Evolutionary conservation across 352 stramenopile species (phyloP).

Genomic region (Globisporangium carolinianum): DNA sequence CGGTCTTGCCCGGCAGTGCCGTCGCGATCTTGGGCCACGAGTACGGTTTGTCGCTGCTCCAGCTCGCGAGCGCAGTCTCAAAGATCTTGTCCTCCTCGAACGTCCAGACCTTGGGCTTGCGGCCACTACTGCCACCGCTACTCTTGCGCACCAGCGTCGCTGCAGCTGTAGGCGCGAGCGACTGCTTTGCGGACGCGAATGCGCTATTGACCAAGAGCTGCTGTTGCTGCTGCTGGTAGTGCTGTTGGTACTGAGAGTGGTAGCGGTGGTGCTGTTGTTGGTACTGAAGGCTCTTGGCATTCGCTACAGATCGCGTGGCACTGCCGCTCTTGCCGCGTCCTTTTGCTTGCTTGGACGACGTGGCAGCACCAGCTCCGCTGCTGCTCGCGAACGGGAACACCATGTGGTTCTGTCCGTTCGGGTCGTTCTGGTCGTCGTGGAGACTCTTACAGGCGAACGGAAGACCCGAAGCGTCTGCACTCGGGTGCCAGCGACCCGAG

Average conservation of each 20-base stretch:
- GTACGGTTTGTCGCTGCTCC: slow-evolving; percentile 51
- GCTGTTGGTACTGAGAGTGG: slow-evolving; percentile 1
- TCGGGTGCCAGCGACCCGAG: slow-evolving; percentile 3
- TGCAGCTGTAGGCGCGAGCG: neutral
- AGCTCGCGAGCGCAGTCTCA: slow-evolving; percentile 62
- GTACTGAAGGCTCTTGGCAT: slow-evolving; percentile 1
- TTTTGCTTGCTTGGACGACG: slow-evolving; percentile 1
- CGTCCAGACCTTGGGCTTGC: slow-evolving; percentile 55
- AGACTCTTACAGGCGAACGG: neutral
- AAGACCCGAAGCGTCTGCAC: neutral
- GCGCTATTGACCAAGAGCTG: neutral
- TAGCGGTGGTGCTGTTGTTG: slow-evolving; percentile 6
- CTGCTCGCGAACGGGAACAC: neutral
- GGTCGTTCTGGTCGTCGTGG: slow-evolving; percentile 28
- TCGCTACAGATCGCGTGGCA: neutral
- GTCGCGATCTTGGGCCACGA: slow-evolving; percentile 76
- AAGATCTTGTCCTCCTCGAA: slow-evolving; percentile 82
- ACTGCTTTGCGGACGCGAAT: neutral
- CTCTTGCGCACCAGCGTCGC: too few relatives aligned
- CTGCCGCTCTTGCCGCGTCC: slow-evolving; percentile 4
- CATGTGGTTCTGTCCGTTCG: slow-evolving; percentile 21
- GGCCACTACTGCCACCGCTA: slow-evolving; percentile 10
- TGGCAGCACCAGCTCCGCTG: neutral
- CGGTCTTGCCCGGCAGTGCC: slow-evolving; percentile 58
- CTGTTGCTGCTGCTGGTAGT: slow-evolving; percentile 6